phyloP scores from a whole-genome alignment of 345 rosid species.

The Clausena lansium region DNA sequence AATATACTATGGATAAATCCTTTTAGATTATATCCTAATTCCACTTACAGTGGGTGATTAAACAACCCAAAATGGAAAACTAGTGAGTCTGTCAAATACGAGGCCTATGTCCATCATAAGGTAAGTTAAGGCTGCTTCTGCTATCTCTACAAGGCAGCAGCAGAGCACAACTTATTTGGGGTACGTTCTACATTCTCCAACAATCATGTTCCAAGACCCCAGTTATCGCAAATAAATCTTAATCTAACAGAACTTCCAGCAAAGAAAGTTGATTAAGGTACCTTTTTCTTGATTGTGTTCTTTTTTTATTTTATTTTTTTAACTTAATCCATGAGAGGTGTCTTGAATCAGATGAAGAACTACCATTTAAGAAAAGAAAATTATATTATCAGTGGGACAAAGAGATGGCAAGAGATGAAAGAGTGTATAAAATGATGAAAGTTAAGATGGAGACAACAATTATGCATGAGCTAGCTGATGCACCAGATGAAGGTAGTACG shows the following conservation, averaged over 20 bases:
- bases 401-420: not conserved
- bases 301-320: not conserved
- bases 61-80: not conserved
- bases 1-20: no score
- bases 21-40: not conserved
- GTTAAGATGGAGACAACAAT: not conserved
- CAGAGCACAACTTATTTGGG: not conserved
- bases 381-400: not conserved
- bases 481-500: not conserved
- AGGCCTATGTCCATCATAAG: no score
- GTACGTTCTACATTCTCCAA: no score
- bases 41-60: not conserved
- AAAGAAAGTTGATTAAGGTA: not conserved
- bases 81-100: no score
- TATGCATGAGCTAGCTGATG: not conserved
- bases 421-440: conserved; percentile 5
- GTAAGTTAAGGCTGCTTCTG: not conserved
- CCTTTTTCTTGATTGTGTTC: not conserved
- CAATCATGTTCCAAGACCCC: no score
- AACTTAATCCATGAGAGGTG: not conserved
- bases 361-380: conserved; percentile 18
- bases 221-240: no score
- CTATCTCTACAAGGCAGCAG: not conserved
- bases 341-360: conserved; percentile 19
- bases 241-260: no score